A percentile compares a stretch with the other conserved stretches of the same genome.
Evolutionary conservation across 2,329 filamentous ascomycete genomes (phyloP).

Genomic region (Trichoderma endophyticum): DNA sequence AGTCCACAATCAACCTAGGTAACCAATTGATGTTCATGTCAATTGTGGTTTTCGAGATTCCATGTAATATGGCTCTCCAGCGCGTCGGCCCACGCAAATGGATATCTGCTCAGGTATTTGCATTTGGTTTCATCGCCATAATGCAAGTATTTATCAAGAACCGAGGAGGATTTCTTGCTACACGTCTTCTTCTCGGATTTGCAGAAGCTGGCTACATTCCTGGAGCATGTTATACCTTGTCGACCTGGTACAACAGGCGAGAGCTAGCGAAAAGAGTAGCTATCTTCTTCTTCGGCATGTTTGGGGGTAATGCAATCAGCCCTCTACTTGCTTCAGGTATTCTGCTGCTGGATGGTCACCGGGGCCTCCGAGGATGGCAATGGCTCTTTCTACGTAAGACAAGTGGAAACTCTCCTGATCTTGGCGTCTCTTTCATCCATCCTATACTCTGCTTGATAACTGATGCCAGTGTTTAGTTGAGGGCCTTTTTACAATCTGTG

Average conservation of each 20-base stretch:
- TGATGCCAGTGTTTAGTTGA: slow-evolving; percentile 35
- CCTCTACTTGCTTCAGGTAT: slow-evolving; percentile 45
- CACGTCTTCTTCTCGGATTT: slow-evolving; percentile 51
- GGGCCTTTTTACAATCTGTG: slow-evolving; percentile 41
- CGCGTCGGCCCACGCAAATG: slow-evolving; percentile 45
- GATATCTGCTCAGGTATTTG: slow-evolving; percentile 52
- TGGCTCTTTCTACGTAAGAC: slow-evolving; percentile 46
- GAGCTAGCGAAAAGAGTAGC: slow-evolving; percentile 52
- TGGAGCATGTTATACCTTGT: slow-evolving; percentile 48
- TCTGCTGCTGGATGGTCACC: slow-evolving; percentile 48
- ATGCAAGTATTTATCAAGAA: slow-evolving; percentile 52
- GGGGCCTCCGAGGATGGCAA: slow-evolving; percentile 50
- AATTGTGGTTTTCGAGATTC: slow-evolving; percentile 45
- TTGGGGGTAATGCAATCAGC: slow-evolving; percentile 41
- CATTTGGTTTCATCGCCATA: slow-evolving; percentile 51
- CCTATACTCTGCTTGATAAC: background rate
- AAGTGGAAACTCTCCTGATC: no score
- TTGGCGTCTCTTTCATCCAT: background rate
- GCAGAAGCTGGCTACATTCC: slow-evolving; percentile 56
- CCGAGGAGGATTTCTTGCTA: slow-evolving; percentile 46
- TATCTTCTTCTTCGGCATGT: slow-evolving; percentile 55
- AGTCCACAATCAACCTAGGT: slow-evolving; percentile 52
- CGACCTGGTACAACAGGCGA: slow-evolving; percentile 52
- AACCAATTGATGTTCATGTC: slow-evolving; percentile 47
- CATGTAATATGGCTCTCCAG: slow-evolving; percentile 37